These are phyloP conservation scores for Sugiyamaella lignohabitans DNA, from an alignment of 805 yeast genomes.

Conservation along the genomic window DNA sequence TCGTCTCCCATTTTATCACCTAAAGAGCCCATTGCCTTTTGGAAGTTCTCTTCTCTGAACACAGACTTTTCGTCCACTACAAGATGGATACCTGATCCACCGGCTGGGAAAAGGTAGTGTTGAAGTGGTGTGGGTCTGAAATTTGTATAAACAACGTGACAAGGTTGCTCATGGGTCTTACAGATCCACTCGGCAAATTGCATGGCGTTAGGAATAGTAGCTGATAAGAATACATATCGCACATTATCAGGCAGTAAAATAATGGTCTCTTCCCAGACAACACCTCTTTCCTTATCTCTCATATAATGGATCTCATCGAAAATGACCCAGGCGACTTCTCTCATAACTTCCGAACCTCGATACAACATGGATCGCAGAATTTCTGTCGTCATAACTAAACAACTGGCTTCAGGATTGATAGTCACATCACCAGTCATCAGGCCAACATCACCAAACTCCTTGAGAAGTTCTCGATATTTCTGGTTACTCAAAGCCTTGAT, in stretches of 20 bases:
- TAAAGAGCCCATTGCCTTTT: slow-evolving; percentile 94
- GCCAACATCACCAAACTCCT: slow-evolving; percentile 96
- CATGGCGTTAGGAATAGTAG: slow-evolving; percentile 97
- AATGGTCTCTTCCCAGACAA: slow-evolving; percentile 99
- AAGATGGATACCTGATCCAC: slow-evolving; percentile 94
- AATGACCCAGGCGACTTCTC: slow-evolving; percentile 98
- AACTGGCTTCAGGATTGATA: slow-evolving; percentile 96
- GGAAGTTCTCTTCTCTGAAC: slow-evolving; percentile 95
- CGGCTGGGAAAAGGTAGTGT: slow-evolving; percentile 96
- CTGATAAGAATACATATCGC: slow-evolving; percentile 86
- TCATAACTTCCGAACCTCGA: slow-evolving; percentile 95
- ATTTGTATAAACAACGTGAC: slow-evolving; percentile 97
- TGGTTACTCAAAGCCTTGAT: slow-evolving; percentile 93
- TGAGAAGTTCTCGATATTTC: slow-evolving; percentile 83
- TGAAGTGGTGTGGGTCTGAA: slow-evolving; percentile 98
- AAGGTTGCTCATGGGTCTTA: slow-evolving; percentile 89
- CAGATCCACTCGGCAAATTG: slow-evolving; percentile 99
- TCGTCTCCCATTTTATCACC: slow-evolving; percentile 80
- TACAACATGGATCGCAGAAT: slow-evolving; percentile 94
- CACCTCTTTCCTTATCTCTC: slow-evolving; percentile 98
- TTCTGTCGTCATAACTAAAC: slow-evolving; percentile 98
- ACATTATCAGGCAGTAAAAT: slow-evolving; percentile 94
- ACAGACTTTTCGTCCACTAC: slow-evolving; percentile 97
- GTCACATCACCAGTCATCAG: slow-evolving; percentile 99
- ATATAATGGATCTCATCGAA: slow-evolving; percentile 98